phyloP scores from a whole-genome alignment of 2,329 filamentous ascomycete genomes.

The Hypoxylon sp. region DNA sequence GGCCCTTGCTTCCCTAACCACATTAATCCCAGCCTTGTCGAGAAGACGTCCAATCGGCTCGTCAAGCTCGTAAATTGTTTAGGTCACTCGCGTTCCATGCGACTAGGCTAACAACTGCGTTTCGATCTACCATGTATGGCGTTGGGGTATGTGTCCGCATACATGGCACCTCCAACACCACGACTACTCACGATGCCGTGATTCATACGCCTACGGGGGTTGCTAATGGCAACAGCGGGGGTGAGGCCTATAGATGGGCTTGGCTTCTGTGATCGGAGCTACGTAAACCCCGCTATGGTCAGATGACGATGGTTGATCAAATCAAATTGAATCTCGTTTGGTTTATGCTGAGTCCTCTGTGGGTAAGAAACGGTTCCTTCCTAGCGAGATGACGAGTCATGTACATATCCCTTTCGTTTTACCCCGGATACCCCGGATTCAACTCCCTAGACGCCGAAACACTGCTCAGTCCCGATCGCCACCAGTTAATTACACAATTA shows the following conservation, averaged over 20 bases:
- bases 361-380: conserved; percentile 10
- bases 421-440: conserved; percentile 30
- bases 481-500: conserved; percentile 25
- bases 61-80: conserved; percentile 45
- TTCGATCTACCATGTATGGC: conserved; percentile 38
- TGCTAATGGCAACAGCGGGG: conserved; percentile 51
- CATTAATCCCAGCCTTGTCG: conserved; percentile 58
- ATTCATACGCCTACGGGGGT: conserved; percentile 51
- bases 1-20: conserved; percentile 40
- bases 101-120: conserved; percentile 51
- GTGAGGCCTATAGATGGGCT: conserved; percentile 55
- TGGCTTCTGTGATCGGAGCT: conserved; percentile 56
- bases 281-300: conserved; percentile 45
- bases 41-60: conserved; percentile 55
- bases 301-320: conserved; percentile 37
- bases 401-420: conserved; percentile 16
- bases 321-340: conserved; percentile 16
- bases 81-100: conserved; percentile 47
- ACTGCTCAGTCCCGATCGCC: conserved; percentile 20
- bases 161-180: conserved; percentile 51
- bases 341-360: conserved; percentile 8
- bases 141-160: conserved; percentile 28
- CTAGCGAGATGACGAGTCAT: conserved; percentile 33
- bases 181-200: conserved; percentile 53
- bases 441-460: conserved; percentile 7